Percentiles rank a stretch among this genome's conserved stretches.
phyloP scores from a whole-genome alignment of 1,139 yeast species.

The Taphrina flavorubra region DNA sequence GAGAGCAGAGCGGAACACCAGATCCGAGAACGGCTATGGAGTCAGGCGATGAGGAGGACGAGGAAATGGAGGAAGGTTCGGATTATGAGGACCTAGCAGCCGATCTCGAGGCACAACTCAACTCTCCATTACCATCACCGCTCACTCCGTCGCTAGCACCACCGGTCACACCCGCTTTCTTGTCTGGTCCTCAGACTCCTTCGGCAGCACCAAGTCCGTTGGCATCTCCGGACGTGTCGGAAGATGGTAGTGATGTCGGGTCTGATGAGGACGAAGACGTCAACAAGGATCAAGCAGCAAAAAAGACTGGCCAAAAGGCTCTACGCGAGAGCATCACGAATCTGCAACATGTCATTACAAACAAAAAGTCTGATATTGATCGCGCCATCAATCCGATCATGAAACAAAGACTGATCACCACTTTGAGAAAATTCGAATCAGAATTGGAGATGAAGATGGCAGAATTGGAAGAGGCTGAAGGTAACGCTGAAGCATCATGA shows the following conservation, averaged over 20 bases:
- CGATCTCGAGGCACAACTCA: slow-evolving; percentile 50
- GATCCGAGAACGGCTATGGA: slow-evolving; percentile 50
- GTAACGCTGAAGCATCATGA: background rate
- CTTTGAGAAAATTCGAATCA: slow-evolving; percentile 75
- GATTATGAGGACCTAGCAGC: slow-evolving; percentile 49
- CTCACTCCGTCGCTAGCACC: slow-evolving; percentile 13
- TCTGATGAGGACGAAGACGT: slow-evolving; percentile 61
- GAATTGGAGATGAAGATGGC: slow-evolving; percentile 83
- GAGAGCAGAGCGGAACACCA: slow-evolving; percentile 45
- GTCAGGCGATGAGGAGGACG: slow-evolving; percentile 45
- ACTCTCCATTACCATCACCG: slow-evolving; percentile 25
- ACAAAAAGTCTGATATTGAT: slow-evolving; percentile 73
- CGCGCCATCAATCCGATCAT: slow-evolving; percentile 86
- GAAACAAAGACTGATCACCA: slow-evolving; percentile 84
- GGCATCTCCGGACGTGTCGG: slow-evolving; percentile 53
- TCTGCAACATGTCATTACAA: slow-evolving; percentile 75
- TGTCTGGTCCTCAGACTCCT: slow-evolving; percentile 49
- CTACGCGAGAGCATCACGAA: slow-evolving; percentile 85
- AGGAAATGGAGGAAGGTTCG: slow-evolving; percentile 36
- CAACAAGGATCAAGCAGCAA: slow-evolving; percentile 55
- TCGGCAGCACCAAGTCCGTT: slow-evolving; percentile 47
- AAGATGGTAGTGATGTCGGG: slow-evolving; percentile 59
- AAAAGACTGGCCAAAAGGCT: slow-evolving; percentile 68
- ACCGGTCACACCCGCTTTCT: slow-evolving; percentile 2
- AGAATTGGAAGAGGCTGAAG: slow-evolving; percentile 30